Evolutionary conservation across 2,329 filamentous ascomycete genomes (phyloP), one percentile per base, ranked within the genome.

Genomic region (Monosporascus cannonballus): DNA sequence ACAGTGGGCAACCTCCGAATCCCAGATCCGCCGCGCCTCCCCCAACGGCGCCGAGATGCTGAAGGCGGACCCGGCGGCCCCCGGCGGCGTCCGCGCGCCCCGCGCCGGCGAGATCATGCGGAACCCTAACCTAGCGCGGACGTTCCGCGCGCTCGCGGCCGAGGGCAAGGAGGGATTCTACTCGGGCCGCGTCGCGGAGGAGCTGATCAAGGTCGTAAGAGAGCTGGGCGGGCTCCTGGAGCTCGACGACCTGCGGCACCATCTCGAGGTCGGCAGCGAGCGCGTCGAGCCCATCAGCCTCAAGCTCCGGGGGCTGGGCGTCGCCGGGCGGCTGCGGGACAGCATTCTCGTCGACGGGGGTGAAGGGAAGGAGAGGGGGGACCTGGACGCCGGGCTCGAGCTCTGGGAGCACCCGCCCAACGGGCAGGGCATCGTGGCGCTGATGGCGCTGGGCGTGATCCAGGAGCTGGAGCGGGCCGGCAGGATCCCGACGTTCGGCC

Each of bases 321-420:
- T 74, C 0, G 56, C 56, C 2, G 58, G 69, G 8, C 52, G 50
- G 18, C 53, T 62, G 30, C 53, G 59, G 47, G 59, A 61, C 22
- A 54, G 53, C n/a, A 52, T 64, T 8, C 51, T 72, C 50, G 72
- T 75, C 8, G 69, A 76, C 38, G 72, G 71, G 36, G 64, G 69
- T 52, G 56, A 39, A 25, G 48, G 17, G 9, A 45, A 73, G 64
- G 74, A 58, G 3, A 41, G 42, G 18, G 67, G 70, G 4, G 61
- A 67, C 53, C 62, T 68, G 24, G 73, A 77, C 49, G 69, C 75
- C 14, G 84, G 84, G 9, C 79, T 96, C 42, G 85, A 96, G 65
- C 75, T 99, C 1, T 97, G 93, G 93, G 94, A 99, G 66, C 93
- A 97, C 67, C 92, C 93, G 37, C 94, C 94, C 8, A 97, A 97